Percentiles rank a stretch among this genome's conserved stretches.
Evolutionary conservation across 2,329 filamentous ascomycete genomes (phyloP).

Genomic region (Alternaria sp.): DNA sequence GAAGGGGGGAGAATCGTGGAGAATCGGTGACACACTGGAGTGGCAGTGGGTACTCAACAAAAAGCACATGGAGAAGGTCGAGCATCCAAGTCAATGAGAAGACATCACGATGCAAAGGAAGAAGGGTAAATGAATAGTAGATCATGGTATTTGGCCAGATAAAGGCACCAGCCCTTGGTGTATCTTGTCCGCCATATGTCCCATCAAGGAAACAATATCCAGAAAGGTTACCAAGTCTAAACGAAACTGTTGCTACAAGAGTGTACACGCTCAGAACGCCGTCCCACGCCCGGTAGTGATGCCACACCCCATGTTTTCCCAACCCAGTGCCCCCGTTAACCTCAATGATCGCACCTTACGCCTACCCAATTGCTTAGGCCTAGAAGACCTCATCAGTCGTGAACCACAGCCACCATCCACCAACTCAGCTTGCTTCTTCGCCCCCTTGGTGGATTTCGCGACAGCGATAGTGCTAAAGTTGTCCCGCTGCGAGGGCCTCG

Average conservation of each 20-base stretch:
- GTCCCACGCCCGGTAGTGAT: constrained; percentile 30
- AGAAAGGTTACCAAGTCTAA: constrained; percentile 27
- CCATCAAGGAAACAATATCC: constrained; percentile 27
- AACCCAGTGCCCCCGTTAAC: constrained; percentile 22
- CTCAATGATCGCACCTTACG: constrained; percentile 39
- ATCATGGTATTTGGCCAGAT: constrained; percentile 40
- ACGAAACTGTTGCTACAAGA: constrained; percentile 33
- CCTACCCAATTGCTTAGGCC: constrained; percentile 40
- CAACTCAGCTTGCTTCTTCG: constrained; percentile 33
- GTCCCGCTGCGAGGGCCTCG: constrained; percentile 57
- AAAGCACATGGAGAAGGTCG: background rate
- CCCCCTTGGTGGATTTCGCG: constrained; percentile 34
- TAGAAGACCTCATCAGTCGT: constrained; percentile 40
- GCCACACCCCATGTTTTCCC: constrained; percentile 27
- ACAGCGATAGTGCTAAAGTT: constrained; percentile 41
- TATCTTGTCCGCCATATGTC: constrained; percentile 37
- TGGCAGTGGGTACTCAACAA: constrained; percentile 1
- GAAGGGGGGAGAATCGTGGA: constrained; percentile 18
- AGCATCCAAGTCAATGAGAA: background rate
- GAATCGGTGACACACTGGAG: constrained; percentile 14
- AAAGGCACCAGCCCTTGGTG: constrained; percentile 49
- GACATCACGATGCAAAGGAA: constrained; percentile 11
- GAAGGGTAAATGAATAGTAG: constrained; percentile 22
- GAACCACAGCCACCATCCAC: constrained; percentile 34
- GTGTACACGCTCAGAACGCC: constrained; percentile 34